These are phyloP conservation scores for Mimosa pudica DNA, from an alignment of 306 rosid species.

Conservation along the genomic window DNA sequence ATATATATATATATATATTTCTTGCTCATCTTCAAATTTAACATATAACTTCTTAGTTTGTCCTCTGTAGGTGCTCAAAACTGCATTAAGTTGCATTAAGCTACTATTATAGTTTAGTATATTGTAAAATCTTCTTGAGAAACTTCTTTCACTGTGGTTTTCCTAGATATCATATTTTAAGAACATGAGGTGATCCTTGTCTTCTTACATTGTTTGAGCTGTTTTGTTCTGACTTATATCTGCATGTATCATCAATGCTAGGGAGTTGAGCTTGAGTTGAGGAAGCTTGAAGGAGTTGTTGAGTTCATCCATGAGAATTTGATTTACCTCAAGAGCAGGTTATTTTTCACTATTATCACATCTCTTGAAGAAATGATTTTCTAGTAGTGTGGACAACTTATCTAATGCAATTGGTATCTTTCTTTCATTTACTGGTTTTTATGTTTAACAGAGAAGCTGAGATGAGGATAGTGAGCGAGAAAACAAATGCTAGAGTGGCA, in stretches of 20 bases:
- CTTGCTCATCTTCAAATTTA: slow-evolving; percentile 8
- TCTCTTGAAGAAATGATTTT: not conserved
- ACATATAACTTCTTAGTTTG: slow-evolving; percentile 11
- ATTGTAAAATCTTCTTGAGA: slow-evolving; percentile 17
- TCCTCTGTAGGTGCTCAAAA: not conserved
- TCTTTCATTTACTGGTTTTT: not conserved
- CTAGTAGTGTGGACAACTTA: not conserved
- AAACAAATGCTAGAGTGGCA: slow-evolving; percentile 77
- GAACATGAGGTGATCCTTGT: slow-evolving; percentile 1
- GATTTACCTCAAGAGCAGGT: slow-evolving; percentile 80
- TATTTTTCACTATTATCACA: slow-evolving; percentile 10
- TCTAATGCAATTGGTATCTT: not conserved
- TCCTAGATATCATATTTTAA: not conserved
- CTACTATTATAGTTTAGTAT: not conserved
- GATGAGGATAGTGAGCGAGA: slow-evolving; percentile 83
- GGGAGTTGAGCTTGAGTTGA: slow-evolving; percentile 94
- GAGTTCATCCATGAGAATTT: slow-evolving; percentile 88
- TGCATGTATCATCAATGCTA: slow-evolving; percentile 32
- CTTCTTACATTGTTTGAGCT: slow-evolving; percentile 11
- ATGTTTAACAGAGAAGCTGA: slow-evolving; percentile 67
- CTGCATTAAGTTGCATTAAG: no score
- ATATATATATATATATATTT: not conserved
- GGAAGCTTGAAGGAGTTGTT: slow-evolving; percentile 90
- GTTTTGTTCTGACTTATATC: slow-evolving; percentile 18
- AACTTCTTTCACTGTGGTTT: slow-evolving; percentile 21